Evolutionary conservation across 2,329 filamentous ascomycete genomes (phyloP), one percentile per base, ranked within the genome.

Genomic region (Immersiporthe knoxdaviesiana): DNA sequence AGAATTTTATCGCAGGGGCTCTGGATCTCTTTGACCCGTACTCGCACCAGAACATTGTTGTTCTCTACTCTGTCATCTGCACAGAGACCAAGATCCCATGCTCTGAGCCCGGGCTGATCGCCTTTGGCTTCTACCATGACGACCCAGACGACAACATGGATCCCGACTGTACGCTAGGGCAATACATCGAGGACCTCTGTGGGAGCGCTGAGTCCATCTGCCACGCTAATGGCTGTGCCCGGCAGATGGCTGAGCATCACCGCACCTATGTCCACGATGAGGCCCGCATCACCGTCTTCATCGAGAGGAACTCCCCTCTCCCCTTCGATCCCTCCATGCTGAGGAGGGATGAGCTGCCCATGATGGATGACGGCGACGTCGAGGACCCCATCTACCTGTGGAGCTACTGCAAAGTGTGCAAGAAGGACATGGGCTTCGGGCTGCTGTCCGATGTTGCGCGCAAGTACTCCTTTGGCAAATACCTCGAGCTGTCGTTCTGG

Each of bases 381-480:
- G 79, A 79, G 56, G 81, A 83, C 58, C 92, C 90, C 2, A 97
- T 99, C 68, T 87, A 94, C 68, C 97, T 99, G 93, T 99, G 97
- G 97, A 98, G 93, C 73, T 93, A 91, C 74, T 99, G 96, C 82
- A 96, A 97, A 75, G 85, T 92, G 39, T 99, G 97, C 79, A 91
- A 92, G 65, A 93, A 93, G 73, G 94, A 98, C 77, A 97, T 95
- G 0, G 92, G 93, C 52, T 90, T 94, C 62, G 92, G 92, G 73
- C 90, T 91, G 41, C 97, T 99, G 93, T 97, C 95, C 0, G 90
- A 94, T 68, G 94, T 90, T 75, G 97, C 94, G 0, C 99, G 94
- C 92, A 97, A 97, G 78, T 99, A 99, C 78, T 99, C 96, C 0
- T 97, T 99, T 76, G 96, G 93, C 14, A 99, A 99, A 79, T 99